Evolutionary conservation across 2,329 filamentous ascomycete genomes (phyloP), one percentile per base, ranked within the genome.

Genomic region (Thelonectria blattea): DNA sequence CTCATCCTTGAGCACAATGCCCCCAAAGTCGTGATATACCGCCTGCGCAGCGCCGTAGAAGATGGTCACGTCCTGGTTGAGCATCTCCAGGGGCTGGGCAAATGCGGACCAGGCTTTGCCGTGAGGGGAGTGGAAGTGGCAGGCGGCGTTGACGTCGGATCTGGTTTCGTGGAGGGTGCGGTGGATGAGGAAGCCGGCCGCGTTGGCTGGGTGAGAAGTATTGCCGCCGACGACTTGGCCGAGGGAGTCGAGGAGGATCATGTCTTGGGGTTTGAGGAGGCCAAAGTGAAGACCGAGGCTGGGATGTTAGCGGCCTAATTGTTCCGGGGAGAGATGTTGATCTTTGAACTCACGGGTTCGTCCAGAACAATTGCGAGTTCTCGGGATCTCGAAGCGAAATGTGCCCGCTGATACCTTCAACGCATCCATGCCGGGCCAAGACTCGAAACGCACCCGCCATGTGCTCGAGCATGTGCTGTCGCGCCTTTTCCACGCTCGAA

Each of bases 121-220:
- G 14, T 83, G 81, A 17, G 79, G 80, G 12, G 82, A 83, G 69
- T 91, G 88, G n/a, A 84, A 82, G 67, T 91, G 88, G 71, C 87
- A 90, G 11, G 87, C 85, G 2, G 88, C 87, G 64, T 85, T 80
- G 49, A 88, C 84, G 70, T 89, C 82, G 6, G 85, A 83, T 32
- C 87, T 75, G 2, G 83, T 84, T 74, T 85, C 85, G 74, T 88
- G 83, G 9, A 90, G 77, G 5, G 86, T 86, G 9, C 80, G 81
- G 73, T 91, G 88, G 60, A 91, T 91, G 57, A 88, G 73, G 70
- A 89, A 90, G 1, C 88, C 88, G 0, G 88, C 87, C 1, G 85
- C 83, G 69, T 90, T 90, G n/a, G 85, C 83, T 2, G 87, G 84
- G 30, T 48, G 53, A 20, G 81, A 76, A 68, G 87, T 88, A 47